Conservation (phyloP, 1,284 basidiomycete genomes). For the Tremellales sp. region DNA sequence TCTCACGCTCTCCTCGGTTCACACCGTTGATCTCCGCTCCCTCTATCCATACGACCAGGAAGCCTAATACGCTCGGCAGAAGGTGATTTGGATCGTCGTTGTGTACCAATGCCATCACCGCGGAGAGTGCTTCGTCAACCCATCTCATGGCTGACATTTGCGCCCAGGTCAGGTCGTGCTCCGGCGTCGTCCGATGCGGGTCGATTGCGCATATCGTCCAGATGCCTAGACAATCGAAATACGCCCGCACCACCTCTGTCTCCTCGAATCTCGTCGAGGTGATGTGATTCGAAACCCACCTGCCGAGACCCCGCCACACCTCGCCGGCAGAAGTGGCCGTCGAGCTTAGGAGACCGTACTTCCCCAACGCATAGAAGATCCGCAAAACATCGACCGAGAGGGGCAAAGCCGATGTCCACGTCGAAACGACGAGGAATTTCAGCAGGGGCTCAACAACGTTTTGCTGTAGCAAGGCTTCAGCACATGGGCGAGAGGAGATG, state of each 20-base stretch:
- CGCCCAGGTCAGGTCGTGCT: constrained; percentile 86
- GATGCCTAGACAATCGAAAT: constrained; percentile 55
- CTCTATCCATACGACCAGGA: constrained; percentile 60
- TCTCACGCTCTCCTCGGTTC: constrained; percentile 62
- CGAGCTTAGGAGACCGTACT: constrained; percentile 68
- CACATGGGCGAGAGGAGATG: constrained; percentile 63
- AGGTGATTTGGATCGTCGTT: constrained; percentile 34
- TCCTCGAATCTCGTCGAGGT: constrained; percentile 36
- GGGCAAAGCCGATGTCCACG: constrained; percentile 49
- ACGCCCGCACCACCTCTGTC: constrained; percentile 50
- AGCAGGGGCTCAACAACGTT: constrained; percentile 63
- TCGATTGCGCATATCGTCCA: constrained; percentile 83
- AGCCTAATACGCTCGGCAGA: constrained; percentile 32
- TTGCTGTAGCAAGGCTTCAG: constrained; percentile 55
- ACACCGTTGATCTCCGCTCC: constrained; percentile 68
- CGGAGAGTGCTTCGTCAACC: constrained; percentile 57
- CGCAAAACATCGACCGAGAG: constrained; percentile 61
- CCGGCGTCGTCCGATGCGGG: constrained; percentile 79
- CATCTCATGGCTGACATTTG: constrained; percentile 73
- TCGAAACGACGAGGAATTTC: constrained; percentile 61
- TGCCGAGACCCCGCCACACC: constrained; percentile 35
- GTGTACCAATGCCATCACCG: constrained; percentile 14
- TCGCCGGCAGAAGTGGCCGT: constrained; percentile 33
- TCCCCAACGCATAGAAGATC: constrained; percentile 64
- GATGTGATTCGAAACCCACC: constrained; percentile 17